Percentiles rank a stretch among this genome's conserved stretches.
phyloP scores from a whole-genome alignment of 2,329 filamentous ascomycete species.

The Sporothrix brasiliensis region DNA sequence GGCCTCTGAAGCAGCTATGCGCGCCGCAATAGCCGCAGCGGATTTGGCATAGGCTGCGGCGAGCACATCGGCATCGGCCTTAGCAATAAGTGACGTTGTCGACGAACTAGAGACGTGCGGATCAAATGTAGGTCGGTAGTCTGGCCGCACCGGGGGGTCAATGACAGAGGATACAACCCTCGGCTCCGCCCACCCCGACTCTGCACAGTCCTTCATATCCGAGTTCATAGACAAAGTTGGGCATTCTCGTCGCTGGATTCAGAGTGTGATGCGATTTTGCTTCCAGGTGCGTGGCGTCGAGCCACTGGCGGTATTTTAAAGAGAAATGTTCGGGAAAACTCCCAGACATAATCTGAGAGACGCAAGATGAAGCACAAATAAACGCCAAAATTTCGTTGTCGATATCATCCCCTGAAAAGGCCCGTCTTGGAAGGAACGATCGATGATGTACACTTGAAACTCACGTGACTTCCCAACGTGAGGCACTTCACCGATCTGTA shows the following conservation, averaged over 20 bases:
- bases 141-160: not conserved
- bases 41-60: constrained; percentile 6
- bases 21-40: not conserved
- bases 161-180: not conserved
- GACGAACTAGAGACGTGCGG: not conserved
- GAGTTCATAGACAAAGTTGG: not conserved
- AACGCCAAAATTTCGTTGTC: not conserved
- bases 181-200: not conserved
- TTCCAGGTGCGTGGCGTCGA: not conserved
- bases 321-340: too few species aligned
- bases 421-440: not conserved
- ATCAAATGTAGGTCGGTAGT: not conserved
- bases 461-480: too few species aligned
- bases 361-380: not conserved
- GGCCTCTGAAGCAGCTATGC: not conserved
- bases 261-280: not conserved
- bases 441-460: not conserved
- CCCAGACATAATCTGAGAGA: not conserved
- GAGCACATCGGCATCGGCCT: not conserved
- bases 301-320: not conserved
- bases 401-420: not conserved
- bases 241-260: not conserved
- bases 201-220: not conserved
- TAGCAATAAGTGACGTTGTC: not conserved
- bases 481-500: too few species aligned